phyloP scores from a whole-genome alignment of 257 asterid genomes.

The Solanum commersonii region DNA sequence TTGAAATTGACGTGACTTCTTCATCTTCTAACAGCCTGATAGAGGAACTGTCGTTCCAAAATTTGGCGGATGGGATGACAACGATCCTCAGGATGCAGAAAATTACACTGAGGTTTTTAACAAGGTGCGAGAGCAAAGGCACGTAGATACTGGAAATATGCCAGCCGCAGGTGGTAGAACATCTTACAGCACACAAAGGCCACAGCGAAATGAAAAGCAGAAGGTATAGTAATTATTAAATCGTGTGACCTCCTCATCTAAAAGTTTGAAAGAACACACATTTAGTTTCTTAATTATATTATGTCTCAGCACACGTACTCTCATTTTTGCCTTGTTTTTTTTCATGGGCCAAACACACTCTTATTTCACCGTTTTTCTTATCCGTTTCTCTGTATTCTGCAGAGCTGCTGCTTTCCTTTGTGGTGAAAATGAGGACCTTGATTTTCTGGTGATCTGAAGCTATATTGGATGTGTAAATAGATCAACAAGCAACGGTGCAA shows the following conservation, averaged over 20 bases:
- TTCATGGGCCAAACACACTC: background rate
- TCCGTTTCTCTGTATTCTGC: background rate
- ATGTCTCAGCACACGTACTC: background rate
- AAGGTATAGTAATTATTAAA: background rate
- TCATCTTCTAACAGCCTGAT: background rate
- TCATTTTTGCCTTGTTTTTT: background rate
- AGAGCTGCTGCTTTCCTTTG: constrained; percentile 16
- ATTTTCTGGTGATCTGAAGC: background rate
- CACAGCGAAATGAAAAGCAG: background rate
- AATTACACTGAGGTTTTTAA: constrained; percentile 63
- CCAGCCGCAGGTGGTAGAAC: constrained; percentile 24
- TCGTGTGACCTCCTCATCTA: background rate
- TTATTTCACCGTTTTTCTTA: background rate
- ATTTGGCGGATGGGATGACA: constrained; percentile 87
- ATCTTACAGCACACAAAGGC: constrained; percentile 13
- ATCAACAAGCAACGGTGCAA: background rate
- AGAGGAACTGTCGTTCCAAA: constrained; percentile 66
- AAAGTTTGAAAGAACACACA: background rate
- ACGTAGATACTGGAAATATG: constrained; percentile 21
- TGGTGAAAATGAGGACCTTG: background rate
- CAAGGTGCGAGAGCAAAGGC: constrained; percentile 43
- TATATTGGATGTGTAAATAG: constrained; percentile 8
- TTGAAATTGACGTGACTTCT: background rate
- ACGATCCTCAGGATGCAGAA: constrained; percentile 59
- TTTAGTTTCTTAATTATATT: background rate